Conservation (phyloP, 2,329 filamentous ascomycete genomes). For the Lecanicillium sp. region DNA sequence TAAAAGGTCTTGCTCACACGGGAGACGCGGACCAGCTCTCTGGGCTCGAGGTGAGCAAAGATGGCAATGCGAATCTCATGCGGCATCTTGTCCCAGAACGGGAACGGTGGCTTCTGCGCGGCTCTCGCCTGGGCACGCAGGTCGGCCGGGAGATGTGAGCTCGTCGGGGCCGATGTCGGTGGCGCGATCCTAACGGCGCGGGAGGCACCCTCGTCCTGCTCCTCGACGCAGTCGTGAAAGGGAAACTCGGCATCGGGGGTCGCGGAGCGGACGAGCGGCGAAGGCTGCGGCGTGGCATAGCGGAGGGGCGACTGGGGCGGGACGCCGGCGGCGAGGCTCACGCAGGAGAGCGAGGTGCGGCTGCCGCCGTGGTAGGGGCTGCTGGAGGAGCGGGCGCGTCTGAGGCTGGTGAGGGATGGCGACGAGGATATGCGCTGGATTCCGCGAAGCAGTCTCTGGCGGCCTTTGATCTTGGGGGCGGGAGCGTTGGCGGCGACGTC, state of each 20-base stretch:
- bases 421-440: constrained; percentile 80
- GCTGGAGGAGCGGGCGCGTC: constrained; percentile 59
- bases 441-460: constrained; percentile 64
- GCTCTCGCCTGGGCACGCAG: constrained; percentile 28
- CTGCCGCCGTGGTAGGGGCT: constrained; percentile 54
- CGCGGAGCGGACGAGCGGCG: constrained; percentile 35
- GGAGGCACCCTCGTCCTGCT: constrained; percentile 47
- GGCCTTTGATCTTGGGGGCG: constrained; percentile 55
- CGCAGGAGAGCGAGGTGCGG: constrained; percentile 47
- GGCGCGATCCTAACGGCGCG: too few relatives aligned
- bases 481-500: constrained; percentile 19
- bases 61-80: constrained; percentile 75
- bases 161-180: constrained; percentile 35
- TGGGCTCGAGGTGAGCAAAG: constrained; percentile 68
- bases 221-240: constrained; percentile 36
- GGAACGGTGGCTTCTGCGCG: constrained; percentile 36
- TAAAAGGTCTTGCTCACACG: constrained; percentile 73
- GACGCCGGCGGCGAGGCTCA: constrained; percentile 42
- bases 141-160: constrained; percentile 59
- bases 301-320: constrained; percentile 24
- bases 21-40: constrained; percentile 74
- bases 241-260: constrained; percentile 36
- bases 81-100: constrained; percentile 78
- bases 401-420: constrained; percentile 59
- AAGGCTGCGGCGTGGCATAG: constrained; percentile 32